Evolutionary conservation across 805 yeast species (phyloP).

Genomic region (Cyberlindnera suaveolens): DNA sequence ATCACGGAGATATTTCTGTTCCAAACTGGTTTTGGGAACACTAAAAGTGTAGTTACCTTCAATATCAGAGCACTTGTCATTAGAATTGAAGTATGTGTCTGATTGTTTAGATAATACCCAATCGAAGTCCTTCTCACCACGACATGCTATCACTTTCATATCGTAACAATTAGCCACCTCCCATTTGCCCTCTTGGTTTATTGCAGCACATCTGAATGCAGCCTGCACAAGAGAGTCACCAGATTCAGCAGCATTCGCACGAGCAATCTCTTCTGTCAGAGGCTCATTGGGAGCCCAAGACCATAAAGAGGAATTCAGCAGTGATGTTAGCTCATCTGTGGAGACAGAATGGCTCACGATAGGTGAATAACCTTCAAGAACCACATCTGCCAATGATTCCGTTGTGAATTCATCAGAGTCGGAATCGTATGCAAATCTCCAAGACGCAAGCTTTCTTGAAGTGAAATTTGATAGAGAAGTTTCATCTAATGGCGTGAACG

Average conservation of each 20-base stretch:
- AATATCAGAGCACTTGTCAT: conserved; percentile 24
- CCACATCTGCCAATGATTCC: conserved; percentile 30
- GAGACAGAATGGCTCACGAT: conserved; percentile 39
- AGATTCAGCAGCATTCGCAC: conserved; percentile 7
- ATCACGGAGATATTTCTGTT: conserved; percentile 29
- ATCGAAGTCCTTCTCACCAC: conserved; percentile 26
- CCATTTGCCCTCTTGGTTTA: conserved; percentile 45
- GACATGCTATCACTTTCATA: conserved; percentile 50
- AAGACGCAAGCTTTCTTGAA: conserved; percentile 16
- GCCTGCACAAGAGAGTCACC: conserved; percentile 14
- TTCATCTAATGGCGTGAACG: conserved; percentile 8
- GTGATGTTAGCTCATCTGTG: conserved; percentile 24
- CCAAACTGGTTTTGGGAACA: conserved; percentile 45
- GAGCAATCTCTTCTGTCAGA: conserved; percentile 15
- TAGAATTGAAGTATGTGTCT: conserved; percentile 38
- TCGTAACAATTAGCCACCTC: conserved; percentile 59
- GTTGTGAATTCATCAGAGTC: conserved; percentile 37
- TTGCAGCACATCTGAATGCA: conserved; percentile 42
- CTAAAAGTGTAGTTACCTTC: conserved; percentile 28
- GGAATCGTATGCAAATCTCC: conserved; percentile 38
- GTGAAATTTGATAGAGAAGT: neutral
- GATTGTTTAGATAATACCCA: conserved; percentile 37
- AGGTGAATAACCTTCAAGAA: conserved; percentile 62
- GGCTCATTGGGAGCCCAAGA: conserved; percentile 69
- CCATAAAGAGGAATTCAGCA: conserved; percentile 48